Evolutionary conservation across 331 rosid species (phyloP), one percentile per base, ranked within the genome.

Genomic region (Acacia pycnantha): DNA sequence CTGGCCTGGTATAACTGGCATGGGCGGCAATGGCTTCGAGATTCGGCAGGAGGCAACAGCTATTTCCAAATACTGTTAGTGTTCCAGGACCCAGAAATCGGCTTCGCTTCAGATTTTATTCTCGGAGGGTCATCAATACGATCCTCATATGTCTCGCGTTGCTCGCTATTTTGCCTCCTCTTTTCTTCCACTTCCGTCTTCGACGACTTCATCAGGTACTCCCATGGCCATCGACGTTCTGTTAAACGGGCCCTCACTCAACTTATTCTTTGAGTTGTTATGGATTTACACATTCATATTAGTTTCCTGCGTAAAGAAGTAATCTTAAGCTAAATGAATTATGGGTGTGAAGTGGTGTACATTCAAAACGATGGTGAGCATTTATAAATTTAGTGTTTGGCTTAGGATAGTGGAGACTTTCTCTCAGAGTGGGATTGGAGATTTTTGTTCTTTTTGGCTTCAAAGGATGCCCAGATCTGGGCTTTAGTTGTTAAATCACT

Each of bases 121-220:
- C 90, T 2, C 84, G 77, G 21, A 86, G 80, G 24, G 24, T 83
- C 21, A 61, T 87, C 77, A 88, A 87, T 77, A 27, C 71, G n/a
- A 79, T 92, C 43, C 79, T 92, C 67, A 24, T 80, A 14, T 48
- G 74, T 82, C 94, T 94, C 44, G 86, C 44, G 26, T 46, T 89
- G 46, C 21, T 91, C 14, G 93, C 97, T 66, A 53, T 89, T 77
- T 62, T 93, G 19, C 98, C 98, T 78, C 97, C 97, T 0, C 31
- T 58, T 56, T 87, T 89, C 91, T 91, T 94, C 90, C 92, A 91
- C 70, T 85, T 94, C 84, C 88, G 88, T 44, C 94, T 92, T 75
- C 88, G 77, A 58, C 84, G 88, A 64, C 48, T 92, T 50, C 82
- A 88, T 35, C 94, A 80, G 87, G 94, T 90, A 14, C 47, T 31